Conservation (phyloP, 345 rosid species). For the Populus pruinosa region DNA sequence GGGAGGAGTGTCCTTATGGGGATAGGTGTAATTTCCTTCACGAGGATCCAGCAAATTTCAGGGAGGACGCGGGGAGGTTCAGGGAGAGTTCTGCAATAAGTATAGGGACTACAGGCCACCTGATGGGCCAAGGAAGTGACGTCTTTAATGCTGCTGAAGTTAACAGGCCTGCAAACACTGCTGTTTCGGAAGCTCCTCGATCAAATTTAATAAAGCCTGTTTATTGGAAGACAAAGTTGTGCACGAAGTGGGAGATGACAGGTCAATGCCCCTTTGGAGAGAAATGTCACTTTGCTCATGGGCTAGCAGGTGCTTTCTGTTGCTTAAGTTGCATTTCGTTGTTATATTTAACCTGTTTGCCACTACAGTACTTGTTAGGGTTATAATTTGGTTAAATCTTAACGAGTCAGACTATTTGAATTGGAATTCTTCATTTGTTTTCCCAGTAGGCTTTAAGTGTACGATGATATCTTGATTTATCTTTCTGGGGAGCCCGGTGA, state of each 20-base stretch:
- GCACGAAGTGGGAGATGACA: constrained; percentile 67
- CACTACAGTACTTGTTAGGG: not conserved
- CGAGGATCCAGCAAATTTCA: constrained; percentile 72
- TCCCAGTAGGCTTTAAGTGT: not conserved
- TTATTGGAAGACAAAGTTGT: constrained; percentile 89
- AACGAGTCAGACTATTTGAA: not conserved
- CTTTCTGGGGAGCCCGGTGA: not conserved
- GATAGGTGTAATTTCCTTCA: constrained; percentile 93
- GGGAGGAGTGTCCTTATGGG: constrained; percentile 95
- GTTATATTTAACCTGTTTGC: not conserved
- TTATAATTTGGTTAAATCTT: not conserved
- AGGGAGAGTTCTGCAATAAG: constrained; percentile 80
- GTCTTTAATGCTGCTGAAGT: constrained; percentile 42
- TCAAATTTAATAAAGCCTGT: constrained; percentile 51
- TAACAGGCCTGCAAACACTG: constrained; percentile 35
- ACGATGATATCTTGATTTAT: not conserved
- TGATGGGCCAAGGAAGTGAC: constrained; percentile 32
- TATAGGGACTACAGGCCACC: constrained; percentile 48
- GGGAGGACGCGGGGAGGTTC: constrained; percentile 61
- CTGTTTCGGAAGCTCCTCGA: constrained; percentile 26
- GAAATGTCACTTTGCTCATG: constrained; percentile 94
- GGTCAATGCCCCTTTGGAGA: constrained; percentile 91
- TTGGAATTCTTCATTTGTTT: not conserved
- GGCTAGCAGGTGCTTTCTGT: constrained; percentile 60
- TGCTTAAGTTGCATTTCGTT: not conserved